Evolutionary conservation across 1,139 yeast genomes (phyloP), one percentile per base, ranked within the genome.

Genomic region (Torulaspora pretoriensis): DNA sequence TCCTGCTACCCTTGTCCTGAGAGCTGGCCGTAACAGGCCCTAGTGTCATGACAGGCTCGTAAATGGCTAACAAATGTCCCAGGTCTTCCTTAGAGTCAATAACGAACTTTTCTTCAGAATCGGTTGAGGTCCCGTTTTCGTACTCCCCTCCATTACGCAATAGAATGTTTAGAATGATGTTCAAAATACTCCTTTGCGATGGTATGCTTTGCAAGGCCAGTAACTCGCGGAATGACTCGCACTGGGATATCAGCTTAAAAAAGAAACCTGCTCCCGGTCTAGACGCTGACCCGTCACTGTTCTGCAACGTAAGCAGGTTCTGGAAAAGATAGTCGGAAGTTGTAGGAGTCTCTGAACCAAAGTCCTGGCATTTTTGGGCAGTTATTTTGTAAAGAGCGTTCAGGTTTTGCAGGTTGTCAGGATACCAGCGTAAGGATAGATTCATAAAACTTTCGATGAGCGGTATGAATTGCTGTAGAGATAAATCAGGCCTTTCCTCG

Each of bases 361-460:
- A 59, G 24, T 62, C 66, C 38, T 64, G 64, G 44, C 75, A 69
- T 51, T 78, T 76, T 40, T 74, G 73, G 22, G 73, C 68, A 0
- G 87, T 82, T 61, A 75, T 82, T 48, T 75, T 68, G 59, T 78
- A 81, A 24, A 89, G 71, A 33, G 68, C 66, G 59, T 86, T 82
- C 48, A 89, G 69, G 61, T 85, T 80, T 4, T 71, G 75, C 46
- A 72, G 72, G 48, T 80, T 75, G 0, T 73, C 70, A 2, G 88
- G 85, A 56, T 85, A 86, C 68, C 83, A 85, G 8, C 77, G 73
- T 41, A 86, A 69, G 0, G 89, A 74, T 34, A 90, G 67, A 50
- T 76, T 77, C 41, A 84, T 73, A 33, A 86, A 74, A 12, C 85
- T 78, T 46, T 80, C 81, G 38, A 88, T 70, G 25, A 89, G 71